Evolutionary conservation across 805 yeast species (phyloP).

Genomic region (Candida ulmi): DNA sequence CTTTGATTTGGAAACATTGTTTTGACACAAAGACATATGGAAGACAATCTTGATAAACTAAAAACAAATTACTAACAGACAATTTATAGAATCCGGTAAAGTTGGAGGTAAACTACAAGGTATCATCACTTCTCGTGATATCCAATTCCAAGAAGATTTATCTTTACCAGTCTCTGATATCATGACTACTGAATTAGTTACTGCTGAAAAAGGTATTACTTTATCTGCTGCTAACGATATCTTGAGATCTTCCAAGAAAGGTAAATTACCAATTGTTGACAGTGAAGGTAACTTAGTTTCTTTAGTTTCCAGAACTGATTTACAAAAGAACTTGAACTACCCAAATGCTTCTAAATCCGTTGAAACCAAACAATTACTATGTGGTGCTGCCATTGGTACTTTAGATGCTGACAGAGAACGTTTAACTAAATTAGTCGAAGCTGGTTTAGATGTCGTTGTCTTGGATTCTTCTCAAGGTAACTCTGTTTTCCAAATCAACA

Average conservation of each 20-base stretch:
- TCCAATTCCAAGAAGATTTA: constrained; percentile 85
- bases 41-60: too few species aligned
- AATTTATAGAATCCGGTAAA: constrained; percentile 65
- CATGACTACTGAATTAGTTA: constrained; percentile 86
- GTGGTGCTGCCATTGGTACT: constrained; percentile 99
- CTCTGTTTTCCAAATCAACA: constrained; percentile 88
- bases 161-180: constrained; percentile 59
- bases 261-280: constrained; percentile 94
- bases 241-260: constrained; percentile 90
- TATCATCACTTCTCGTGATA: constrained; percentile 94
- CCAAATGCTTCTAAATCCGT: constrained; percentile 94
- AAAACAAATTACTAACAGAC: constrained; percentile 13
- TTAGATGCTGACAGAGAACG: constrained; percentile 84
- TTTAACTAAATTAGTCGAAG: constrained; percentile 77
- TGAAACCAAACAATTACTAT: constrained; percentile 88
- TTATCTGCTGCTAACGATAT: constrained; percentile 85
- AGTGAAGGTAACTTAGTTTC: constrained; percentile 69
- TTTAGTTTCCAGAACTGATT: constrained; percentile 89
- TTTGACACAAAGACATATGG: too few species aligned
- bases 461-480: constrained; percentile 97
- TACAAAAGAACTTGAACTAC: constrained; percentile 90
- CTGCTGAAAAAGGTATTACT: constrained; percentile 78
- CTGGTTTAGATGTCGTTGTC: constrained; percentile 95
- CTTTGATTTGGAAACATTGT: neutral
- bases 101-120: constrained; percentile 89